Percentiles rank a stretch among this genome's conserved stretches.
Evolutionary conservation across 768 basidiomycete species (phyloP).

Genomic region (Serendipita sp.): DNA sequence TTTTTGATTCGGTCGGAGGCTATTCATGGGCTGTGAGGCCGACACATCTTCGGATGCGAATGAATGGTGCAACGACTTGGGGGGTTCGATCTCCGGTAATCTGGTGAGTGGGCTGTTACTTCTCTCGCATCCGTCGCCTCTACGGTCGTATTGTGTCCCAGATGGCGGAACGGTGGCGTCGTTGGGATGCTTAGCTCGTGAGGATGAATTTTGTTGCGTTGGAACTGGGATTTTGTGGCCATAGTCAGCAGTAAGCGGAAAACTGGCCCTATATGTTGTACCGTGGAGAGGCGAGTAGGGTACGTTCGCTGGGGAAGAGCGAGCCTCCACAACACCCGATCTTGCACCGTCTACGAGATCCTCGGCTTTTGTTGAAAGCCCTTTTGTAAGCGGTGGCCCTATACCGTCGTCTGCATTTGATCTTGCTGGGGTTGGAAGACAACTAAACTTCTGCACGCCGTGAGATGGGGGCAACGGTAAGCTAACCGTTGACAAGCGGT

Average conservation of each 20-base stretch:
- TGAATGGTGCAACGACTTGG: too few relatives aligned
- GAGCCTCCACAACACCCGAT: too few relatives aligned
- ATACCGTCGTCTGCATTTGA: neutral
- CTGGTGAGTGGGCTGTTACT: neutral
- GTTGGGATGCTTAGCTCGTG: too few relatives aligned
- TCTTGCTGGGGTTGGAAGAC: neutral
- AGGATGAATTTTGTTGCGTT: neutral
- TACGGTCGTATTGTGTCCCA: neutral
- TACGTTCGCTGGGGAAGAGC: too few relatives aligned
- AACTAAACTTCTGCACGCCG: neutral
- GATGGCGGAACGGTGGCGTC: too few relatives aligned
- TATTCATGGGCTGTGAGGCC: too few relatives aligned
- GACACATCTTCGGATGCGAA: too few relatives aligned
- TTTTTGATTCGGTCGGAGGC: too few relatives aligned
- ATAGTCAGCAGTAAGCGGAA: neutral
- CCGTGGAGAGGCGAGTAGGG: neutral
- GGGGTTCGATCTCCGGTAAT: too few relatives aligned
- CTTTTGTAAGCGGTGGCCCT: too few relatives aligned
- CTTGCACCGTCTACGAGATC: too few relatives aligned
- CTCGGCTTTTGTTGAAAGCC: too few relatives aligned
- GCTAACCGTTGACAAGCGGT: neutral
- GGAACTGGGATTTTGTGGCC: neutral
- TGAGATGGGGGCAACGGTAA: neutral
- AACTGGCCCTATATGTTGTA: neutral
- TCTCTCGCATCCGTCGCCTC: neutral